Conservation (phyloP, 2,329 filamentous ascomycete species). For the Ambrosiella beaveri region DNA sequence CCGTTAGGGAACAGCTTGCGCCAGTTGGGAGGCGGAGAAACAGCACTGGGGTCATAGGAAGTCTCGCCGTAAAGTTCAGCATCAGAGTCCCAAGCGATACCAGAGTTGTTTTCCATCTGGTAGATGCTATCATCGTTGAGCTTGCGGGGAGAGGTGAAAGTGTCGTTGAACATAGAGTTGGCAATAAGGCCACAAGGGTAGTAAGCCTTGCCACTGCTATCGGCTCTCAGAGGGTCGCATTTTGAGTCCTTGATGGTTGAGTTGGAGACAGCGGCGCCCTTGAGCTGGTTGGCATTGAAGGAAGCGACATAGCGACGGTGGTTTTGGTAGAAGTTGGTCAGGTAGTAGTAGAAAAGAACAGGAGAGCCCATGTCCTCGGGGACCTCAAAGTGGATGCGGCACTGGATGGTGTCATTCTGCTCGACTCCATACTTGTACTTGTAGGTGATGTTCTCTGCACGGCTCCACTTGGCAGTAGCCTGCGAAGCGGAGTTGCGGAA, state of each 20-base stretch:
- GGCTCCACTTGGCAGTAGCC: constrained; percentile 26
- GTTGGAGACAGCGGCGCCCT: constrained; percentile 47
- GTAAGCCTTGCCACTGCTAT: constrained; percentile 45
- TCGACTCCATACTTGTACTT: constrained; percentile 19
- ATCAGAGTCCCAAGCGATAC: constrained; percentile 79
- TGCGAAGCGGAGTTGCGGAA: constrained; percentile 43
- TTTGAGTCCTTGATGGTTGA: constrained; percentile 46
- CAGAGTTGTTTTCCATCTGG: constrained; percentile 52
- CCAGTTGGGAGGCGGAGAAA: constrained; percentile 84
- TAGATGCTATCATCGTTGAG: constrained; percentile 48
- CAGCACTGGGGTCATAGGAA: constrained; percentile 44
- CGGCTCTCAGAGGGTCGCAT: constrained; percentile 55
- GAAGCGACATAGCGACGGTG: constrained; percentile 91
- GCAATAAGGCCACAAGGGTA: constrained; percentile 94
- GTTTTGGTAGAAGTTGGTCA: constrained; percentile 98
- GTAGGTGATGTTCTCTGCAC: constrained; percentile 25
- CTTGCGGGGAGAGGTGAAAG: constrained; percentile 49
- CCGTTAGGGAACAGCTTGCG: constrained; percentile 46
- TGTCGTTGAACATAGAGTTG: constrained; percentile 95
- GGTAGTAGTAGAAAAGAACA: constrained; percentile 82
- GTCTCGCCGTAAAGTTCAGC: constrained; percentile 58
- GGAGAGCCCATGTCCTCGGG: constrained; percentile 65
- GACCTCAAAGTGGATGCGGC: constrained; percentile 61
- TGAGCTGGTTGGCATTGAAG: constrained; percentile 64
- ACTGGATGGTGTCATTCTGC: constrained; percentile 32